phyloP scores from a whole-genome alignment of 768 basidiomycete species.

The Tylopilus balloui region DNA sequence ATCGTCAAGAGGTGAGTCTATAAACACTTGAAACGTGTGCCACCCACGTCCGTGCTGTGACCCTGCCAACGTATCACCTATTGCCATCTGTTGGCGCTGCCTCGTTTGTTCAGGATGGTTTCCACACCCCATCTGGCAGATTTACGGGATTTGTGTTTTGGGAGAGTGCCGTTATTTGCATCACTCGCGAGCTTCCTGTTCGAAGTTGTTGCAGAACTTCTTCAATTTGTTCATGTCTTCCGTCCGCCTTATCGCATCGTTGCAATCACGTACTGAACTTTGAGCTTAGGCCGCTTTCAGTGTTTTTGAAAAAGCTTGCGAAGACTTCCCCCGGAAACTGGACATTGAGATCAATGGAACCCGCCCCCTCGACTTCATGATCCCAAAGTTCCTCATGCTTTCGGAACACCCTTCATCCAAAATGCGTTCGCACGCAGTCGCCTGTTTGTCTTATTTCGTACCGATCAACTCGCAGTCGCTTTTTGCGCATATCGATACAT shows the following conservation, averaged over 20 bases:
- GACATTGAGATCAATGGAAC: conserved; percentile 91
- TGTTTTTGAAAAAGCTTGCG: conserved; percentile 91
- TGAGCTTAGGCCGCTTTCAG: conserved; percentile 78
- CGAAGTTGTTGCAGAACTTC: conserved; percentile 1
- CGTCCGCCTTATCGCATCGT: not conserved
- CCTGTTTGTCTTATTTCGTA: conserved; percentile 92
- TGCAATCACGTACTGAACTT: conserved; percentile 15
- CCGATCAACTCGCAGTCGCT: conserved; percentile 84
- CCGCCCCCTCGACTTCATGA: conserved; percentile 93
- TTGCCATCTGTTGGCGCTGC: not conserved
- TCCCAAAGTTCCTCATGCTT: conserved; percentile 88
- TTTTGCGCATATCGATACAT: conserved; percentile 85
- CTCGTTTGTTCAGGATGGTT: conserved; percentile 6
- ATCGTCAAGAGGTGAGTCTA: conserved; percentile 79
- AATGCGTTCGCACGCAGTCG: conserved; percentile 90
- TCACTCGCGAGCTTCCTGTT: not conserved
- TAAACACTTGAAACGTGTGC: not conserved
- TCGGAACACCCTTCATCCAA: conserved; percentile 82
- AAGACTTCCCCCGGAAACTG: conserved; percentile 94
- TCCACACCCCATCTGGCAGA: conserved; percentile 3
- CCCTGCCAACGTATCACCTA: not conserved
- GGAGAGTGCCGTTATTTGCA: conserved; percentile 6
- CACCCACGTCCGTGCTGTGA: not conserved
- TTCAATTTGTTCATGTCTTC: no score
- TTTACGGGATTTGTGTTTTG: not conserved